Evolutionary conservation across 2,329 filamentous ascomycete genomes (phyloP).

Genomic region (Colletotrichum sp.): DNA sequence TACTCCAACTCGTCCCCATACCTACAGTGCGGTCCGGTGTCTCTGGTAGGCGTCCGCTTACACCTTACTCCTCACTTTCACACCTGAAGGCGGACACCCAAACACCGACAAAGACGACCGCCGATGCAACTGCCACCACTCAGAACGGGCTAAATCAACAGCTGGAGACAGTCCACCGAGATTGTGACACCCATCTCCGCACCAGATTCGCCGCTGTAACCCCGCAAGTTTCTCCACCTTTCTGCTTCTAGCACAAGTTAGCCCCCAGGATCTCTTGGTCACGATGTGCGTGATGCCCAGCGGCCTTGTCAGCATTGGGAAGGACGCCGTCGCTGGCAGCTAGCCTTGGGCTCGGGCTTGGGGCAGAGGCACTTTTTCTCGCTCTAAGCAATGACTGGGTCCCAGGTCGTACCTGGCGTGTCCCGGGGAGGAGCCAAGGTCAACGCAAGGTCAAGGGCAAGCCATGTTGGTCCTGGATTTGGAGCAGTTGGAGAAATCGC

Average conservation of each 20-base stretch:
- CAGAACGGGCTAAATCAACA: neutral
- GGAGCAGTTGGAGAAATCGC: slow-evolving; percentile 14
- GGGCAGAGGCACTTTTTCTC: neutral
- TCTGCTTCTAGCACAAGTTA: slow-evolving; percentile 18
- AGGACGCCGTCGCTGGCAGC: slow-evolving; percentile 15
- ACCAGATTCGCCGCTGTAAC: slow-evolving; percentile 19
- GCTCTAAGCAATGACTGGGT: neutral
- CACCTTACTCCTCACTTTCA: neutral
- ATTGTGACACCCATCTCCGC: slow-evolving; percentile 20
- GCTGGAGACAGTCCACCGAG: neutral
- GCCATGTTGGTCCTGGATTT: neutral
- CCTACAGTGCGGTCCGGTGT: neutral
- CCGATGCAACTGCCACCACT: neutral
- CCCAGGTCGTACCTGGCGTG: neutral
- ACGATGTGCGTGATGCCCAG: slow-evolving; percentile 17
- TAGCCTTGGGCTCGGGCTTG: neutral
- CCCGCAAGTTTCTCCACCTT: slow-evolving; percentile 23
- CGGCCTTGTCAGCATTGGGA: slow-evolving; percentile 22
- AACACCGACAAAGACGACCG: neutral
- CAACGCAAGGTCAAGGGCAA: neutral
- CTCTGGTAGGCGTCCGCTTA: neutral
- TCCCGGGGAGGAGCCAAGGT: neutral
- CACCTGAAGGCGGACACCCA: neutral
- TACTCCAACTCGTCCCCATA: slow-evolving; percentile 7
- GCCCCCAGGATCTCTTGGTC: slow-evolving; percentile 13